A percentile compares a stretch with the other conserved stretches of the same genome.
These are phyloP conservation scores for Fragilariopsis cylindrus DNA, from an alignment of 108 stramenopile species.

Conservation along the genomic window DNA sequence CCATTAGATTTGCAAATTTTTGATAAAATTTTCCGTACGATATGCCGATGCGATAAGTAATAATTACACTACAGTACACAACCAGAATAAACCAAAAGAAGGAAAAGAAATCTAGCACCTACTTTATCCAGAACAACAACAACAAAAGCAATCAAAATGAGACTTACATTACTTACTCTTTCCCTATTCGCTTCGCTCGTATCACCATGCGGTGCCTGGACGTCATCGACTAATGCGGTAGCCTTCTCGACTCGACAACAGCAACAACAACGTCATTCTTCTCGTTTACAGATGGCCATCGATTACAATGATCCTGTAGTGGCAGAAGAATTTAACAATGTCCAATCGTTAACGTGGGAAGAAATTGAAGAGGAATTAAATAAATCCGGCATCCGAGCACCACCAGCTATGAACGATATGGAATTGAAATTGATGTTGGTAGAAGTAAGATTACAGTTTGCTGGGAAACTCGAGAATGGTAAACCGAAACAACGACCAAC, in stretches of 20 bases:
- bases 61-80: no score
- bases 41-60: no score
- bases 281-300: slow-evolving; percentile 63
- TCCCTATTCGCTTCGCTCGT: slow-evolving; percentile 9
- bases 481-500: slow-evolving; percentile 41
- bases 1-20: no score
- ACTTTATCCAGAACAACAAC: no score
- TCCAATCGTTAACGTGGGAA: slow-evolving; percentile 74
- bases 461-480: slow-evolving; percentile 44
- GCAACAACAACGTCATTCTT: neutral
- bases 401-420: slow-evolving; percentile 78
- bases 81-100: no score
- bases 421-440: slow-evolving; percentile 86
- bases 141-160: neutral
- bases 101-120: no score
- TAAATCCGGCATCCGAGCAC: slow-evolving; percentile 65
- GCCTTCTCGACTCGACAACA: slow-evolving; percentile 1
- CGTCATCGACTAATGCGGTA: neutral
- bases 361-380: slow-evolving; percentile 78
- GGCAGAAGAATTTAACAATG: slow-evolving; percentile 75
- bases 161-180: neutral
- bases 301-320: slow-evolving; percentile 90
- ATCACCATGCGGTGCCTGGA: slow-evolving; percentile 19
- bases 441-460: slow-evolving; percentile 64
- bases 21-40: no score